Evolutionary conservation across 805 yeast species (phyloP).

Genomic region (Zygosaccharomyces bisporus): DNA sequence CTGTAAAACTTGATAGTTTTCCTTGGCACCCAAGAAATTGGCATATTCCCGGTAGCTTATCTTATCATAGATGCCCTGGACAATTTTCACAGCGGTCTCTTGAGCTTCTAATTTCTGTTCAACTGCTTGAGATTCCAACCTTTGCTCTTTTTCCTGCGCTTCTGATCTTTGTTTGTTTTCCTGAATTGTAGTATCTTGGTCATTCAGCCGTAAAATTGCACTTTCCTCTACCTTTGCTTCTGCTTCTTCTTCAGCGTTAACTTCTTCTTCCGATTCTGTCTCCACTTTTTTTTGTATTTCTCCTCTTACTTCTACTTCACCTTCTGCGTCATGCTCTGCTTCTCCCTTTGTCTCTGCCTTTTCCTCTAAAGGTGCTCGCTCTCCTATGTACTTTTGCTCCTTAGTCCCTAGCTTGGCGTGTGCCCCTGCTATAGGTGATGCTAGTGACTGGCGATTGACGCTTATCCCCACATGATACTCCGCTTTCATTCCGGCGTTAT

Average conservation of each 20-base stretch:
- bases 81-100: constrained; percentile 35
- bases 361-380: too few relatives aligned
- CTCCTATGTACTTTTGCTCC: too few relatives aligned
- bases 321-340: neutral
- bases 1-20: constrained; percentile 30
- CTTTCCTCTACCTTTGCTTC: neutral
- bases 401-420: too few relatives aligned
- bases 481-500: neutral
- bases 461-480: neutral
- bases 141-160: neutral
- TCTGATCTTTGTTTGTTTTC: neutral
- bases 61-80: constrained; percentile 30
- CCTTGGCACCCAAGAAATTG: constrained; percentile 38
- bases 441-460: too few relatives aligned
- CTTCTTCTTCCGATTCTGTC: neutral
- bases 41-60: constrained; percentile 43
- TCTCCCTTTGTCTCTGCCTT: neutral
- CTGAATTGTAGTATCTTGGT: too few relatives aligned
- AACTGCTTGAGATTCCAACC: neutral
- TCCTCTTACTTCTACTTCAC: neutral
- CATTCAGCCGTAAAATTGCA: too few relatives aligned
- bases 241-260: too few relatives aligned
- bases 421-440: too few relatives aligned
- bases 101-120: neutral
- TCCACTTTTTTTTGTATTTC: too few relatives aligned